Percentiles rank a stretch among this genome's conserved stretches.
phyloP scores from a whole-genome alignment of 2,329 filamentous ascomycete species.

The Paecilomyces variotii region DNA sequence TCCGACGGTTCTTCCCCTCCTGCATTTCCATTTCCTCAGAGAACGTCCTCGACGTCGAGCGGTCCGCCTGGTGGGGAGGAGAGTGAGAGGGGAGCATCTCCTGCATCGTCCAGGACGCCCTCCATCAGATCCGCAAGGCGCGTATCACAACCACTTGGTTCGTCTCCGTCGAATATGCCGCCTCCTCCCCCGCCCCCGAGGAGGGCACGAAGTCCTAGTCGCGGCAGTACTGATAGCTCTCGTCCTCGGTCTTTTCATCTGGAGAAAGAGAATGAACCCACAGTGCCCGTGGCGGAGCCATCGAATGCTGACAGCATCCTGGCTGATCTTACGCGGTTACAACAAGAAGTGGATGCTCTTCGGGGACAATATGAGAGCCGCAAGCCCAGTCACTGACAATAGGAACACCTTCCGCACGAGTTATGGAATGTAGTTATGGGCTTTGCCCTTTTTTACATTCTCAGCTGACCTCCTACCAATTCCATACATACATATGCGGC shows the following conservation, averaged over 20 bases:
- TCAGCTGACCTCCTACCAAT: background rate
- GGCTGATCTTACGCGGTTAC: constrained; percentile 62
- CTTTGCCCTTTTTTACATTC: background rate
- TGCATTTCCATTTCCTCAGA: constrained; percentile 4
- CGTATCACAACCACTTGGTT: constrained; percentile 12
- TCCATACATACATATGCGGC: background rate
- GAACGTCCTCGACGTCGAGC: background rate
- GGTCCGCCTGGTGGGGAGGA: constrained; percentile 8
- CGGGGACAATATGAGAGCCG: constrained; percentile 31
- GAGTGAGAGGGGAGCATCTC: constrained; percentile 9
- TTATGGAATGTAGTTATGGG: background rate
- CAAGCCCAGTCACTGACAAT: constrained; percentile 17
- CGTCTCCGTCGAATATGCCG: constrained; percentile 19
- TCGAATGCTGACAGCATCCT: constrained; percentile 53
- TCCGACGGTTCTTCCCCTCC: constrained; percentile 9
- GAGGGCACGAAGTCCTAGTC: constrained; percentile 35
- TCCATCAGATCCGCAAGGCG: constrained; percentile 23
- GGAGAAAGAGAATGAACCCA: constrained; percentile 14
- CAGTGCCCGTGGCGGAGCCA: constrained; percentile 25
- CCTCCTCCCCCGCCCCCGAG: constrained; percentile 43
- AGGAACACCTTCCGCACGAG: background rate
- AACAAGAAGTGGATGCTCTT: constrained; percentile 64
- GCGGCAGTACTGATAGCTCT: constrained; percentile 27
- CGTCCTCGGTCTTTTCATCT: constrained; percentile 9
- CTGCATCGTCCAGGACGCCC: constrained; percentile 12